These are phyloP conservation scores for Penicillium antarcticum DNA, from an alignment of 495 filamentous ascomycete species.

Conservation along the genomic window DNA sequence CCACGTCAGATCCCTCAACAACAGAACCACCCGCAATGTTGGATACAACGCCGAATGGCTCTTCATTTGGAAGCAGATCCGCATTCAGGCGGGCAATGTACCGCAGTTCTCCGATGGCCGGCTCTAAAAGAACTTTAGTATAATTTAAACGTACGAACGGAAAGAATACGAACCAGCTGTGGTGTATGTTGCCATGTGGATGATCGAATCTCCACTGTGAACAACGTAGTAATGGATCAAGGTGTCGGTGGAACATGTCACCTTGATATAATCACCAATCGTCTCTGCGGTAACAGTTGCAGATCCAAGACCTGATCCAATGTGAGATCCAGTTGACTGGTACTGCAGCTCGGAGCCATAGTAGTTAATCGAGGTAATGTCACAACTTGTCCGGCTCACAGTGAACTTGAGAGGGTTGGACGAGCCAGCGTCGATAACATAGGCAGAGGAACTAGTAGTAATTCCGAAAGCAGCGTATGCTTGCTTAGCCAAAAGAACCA, in stretches of 20 bases:
- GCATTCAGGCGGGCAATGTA: constrained; percentile 62
- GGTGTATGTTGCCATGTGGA: constrained; percentile 64
- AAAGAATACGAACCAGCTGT: constrained; percentile 31
- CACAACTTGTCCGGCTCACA: constrained; percentile 54
- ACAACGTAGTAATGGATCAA: constrained; percentile 64
- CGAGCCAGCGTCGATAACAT: constrained; percentile 53
- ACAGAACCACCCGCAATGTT: constrained; percentile 45
- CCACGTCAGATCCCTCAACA: constrained; percentile 61
- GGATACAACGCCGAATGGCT: constrained; percentile 46
- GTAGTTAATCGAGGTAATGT: constrained; percentile 61
- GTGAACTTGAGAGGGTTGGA: constrained; percentile 54
- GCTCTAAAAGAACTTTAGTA: constrained; percentile 32
- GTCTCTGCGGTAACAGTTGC: constrained; percentile 52
- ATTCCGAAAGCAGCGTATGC: constrained; percentile 32
- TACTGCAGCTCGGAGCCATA: constrained; percentile 58
- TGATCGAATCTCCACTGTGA: constrained; percentile 53
- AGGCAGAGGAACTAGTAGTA: constrained; percentile 26
- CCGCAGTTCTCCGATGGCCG: constrained; percentile 58
- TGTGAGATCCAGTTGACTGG: constrained; percentile 48
- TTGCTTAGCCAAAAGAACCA: constrained; percentile 19
- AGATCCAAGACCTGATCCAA: constrained; percentile 59
- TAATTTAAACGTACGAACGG: no score
- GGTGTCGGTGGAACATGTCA: constrained; percentile 57
- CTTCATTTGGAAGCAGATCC: constrained; percentile 51
- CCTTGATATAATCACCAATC: constrained; percentile 52